These are phyloP conservation scores for Misopates orontium DNA, from an alignment of 257 asterid species.

Conservation along the genomic window DNA sequence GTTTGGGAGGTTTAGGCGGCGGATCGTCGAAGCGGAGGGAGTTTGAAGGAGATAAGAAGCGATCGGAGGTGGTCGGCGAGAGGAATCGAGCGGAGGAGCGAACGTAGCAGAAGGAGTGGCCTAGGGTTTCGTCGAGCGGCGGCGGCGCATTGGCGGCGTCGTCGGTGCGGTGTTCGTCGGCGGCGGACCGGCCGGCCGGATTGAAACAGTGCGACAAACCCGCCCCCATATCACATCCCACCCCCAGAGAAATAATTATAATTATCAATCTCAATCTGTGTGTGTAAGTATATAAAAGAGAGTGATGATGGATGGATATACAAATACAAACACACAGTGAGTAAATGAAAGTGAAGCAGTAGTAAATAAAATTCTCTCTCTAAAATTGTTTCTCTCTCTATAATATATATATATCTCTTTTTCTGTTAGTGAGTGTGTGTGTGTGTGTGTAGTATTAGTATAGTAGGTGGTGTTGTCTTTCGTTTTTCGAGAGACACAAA, in stretches of 20 bases:
- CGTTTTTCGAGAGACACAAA: conserved; percentile 44
- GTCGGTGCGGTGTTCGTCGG: conserved; percentile 76
- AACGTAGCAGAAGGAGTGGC: conserved; percentile 97
- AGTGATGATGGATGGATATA: not conserved
- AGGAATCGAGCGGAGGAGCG: conserved; percentile 88
- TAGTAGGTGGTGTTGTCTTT: conserved; percentile 35
- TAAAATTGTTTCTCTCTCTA: not conserved
- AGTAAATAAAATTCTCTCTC: not conserved
- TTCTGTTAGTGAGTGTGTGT: conserved; percentile 6
- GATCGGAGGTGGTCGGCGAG: conserved; percentile 91
- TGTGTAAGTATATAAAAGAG: not conserved
- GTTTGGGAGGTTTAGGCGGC: conserved; percentile 41
- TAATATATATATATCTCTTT: too few species aligned
- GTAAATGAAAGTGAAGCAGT: not conserved
- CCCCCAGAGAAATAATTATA: conserved; percentile 30
- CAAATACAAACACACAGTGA: not conserved
- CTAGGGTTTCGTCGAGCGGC: conserved; percentile 83
- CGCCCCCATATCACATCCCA: conserved; percentile 84
- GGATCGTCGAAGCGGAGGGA: conserved; percentile 91
- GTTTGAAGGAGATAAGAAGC: conserved; percentile 85
- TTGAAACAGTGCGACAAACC: conserved; percentile 86
- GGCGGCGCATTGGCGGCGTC: conserved; percentile 56
- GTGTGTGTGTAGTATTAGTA: not conserved
- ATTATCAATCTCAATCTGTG: not conserved
- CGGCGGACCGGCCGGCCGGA: conserved; percentile 64